These are phyloP conservation scores for Camellia oleifera DNA, from an alignment of 179 eudicot species.

Conservation along the genomic window DNA sequence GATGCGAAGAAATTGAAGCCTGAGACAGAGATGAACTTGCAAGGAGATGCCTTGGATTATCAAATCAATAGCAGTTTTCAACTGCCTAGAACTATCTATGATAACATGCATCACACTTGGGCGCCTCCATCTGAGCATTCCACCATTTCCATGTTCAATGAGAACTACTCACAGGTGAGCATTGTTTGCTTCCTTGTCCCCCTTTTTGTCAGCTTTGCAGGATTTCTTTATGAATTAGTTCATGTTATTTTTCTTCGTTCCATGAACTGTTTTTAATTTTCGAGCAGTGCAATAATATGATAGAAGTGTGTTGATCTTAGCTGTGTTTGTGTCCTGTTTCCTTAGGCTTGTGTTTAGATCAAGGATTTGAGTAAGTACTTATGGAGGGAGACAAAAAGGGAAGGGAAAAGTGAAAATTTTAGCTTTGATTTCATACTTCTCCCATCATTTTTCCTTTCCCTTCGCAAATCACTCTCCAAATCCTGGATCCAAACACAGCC, in stretches of 20 bases:
- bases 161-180: conserved; percentile 58
- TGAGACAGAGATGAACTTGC: conserved; percentile 43
- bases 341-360: too few relatives aligned
- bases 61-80: conserved; percentile 53
- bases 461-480: too few relatives aligned
- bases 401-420: too few relatives aligned
- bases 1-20: conserved; percentile 46
- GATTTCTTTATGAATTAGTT: not conserved
- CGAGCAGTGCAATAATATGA: not conserved
- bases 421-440: too few relatives aligned
- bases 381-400: too few relatives aligned
- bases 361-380: too few relatives aligned
- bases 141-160: conserved; percentile 51
- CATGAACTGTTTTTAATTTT: not conserved
- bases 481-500: too few relatives aligned
- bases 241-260: not conserved
- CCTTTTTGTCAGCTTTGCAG: not conserved
- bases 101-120: conserved; percentile 51
- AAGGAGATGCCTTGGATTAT: conserved; percentile 48
- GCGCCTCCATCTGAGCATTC: conserved; percentile 56
- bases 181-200: not conserved
- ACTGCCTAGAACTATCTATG: conserved; percentile 52
- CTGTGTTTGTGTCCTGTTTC: too few relatives aligned
- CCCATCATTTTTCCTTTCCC: too few relatives aligned
- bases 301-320: too few relatives aligned